Base-by-base conservation (phyloP, 768 basidiomycete species). In the Amanita molliuscula region DNA sequence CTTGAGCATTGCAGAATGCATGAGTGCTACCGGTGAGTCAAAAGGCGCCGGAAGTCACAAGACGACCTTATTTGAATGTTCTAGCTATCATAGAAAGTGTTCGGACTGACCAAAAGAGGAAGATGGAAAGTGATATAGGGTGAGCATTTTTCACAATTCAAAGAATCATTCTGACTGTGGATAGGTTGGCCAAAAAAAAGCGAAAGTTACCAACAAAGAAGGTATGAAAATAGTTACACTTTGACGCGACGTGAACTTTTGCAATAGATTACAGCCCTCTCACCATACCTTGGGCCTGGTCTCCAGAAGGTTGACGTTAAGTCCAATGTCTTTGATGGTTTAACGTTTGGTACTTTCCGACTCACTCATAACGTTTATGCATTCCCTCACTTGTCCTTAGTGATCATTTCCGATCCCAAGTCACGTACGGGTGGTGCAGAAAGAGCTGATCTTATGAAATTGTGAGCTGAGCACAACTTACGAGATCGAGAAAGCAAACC, bases 361-460 rank as follows among this genome's bases (percentile, higher is more conserved):
- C 50, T 21, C 46, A 21, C 31, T 6, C 31, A 13, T 13, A 31
- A 31, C 13, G 45, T 34, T 21, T 20, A 13, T 6, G 11, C n/a
- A 7, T 6, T 45, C 16, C 20, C 18, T 29, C 47, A n/a, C 18
- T 45, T 25, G 7, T 50, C 37, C 4, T 43, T 54, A 90, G 88
- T 87, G 62, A 82, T 90, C 3, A 73, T 81, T 54, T 79, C 84
- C 3, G 84, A 89, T 61, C 84, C 85, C 0, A 84, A 79, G 62
- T 88, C 77, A 18, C 74, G 66, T 56, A 82, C 74, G 1, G 78
- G 77, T 6, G 78, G 81, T 23, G 67, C 82, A 47, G 82, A 88
- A 58, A 89, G 85, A 62, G 73, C 72, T 50, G 77, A 82, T 6
- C 62, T 95, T 16, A 73, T 75, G 63, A 87, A 74, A 68, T 60